Percentiles rank a stretch among this genome's conserved stretches.
These are phyloP conservation scores for Paratinospora sagittata DNA, from an alignment of 164 flowering plant genomes.

Conservation along the genomic window DNA sequence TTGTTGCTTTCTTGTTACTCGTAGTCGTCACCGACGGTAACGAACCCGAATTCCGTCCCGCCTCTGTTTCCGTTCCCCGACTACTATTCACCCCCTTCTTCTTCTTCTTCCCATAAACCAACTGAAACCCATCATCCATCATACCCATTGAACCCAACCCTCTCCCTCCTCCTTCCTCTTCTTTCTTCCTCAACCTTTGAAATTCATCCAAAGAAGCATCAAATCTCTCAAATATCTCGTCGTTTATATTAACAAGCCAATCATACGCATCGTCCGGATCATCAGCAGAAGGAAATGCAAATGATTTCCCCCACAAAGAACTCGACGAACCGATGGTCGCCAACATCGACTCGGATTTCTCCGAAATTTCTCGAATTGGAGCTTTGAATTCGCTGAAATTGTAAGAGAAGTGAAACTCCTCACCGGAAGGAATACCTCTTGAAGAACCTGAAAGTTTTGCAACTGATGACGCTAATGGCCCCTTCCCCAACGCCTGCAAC, in stretches of 20 bases:
- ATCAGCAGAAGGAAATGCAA: conserved; percentile 28
- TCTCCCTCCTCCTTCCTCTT: conserved; percentile 30
- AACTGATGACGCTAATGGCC: conserved; percentile 46
- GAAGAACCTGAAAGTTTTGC: conserved; percentile 55
- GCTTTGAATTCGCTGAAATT: conserved; percentile 68
- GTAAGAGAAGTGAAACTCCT: conserved; percentile 77
- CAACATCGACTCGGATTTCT: conserved; percentile 35
- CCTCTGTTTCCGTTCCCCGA: conserved; percentile 13
- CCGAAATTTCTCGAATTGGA: conserved; percentile 45
- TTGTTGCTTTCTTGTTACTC: conserved; percentile 33
- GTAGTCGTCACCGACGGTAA: conserved; percentile 39
- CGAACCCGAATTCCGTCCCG: conserved; percentile 13
- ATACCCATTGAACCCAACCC: conserved; percentile 10
- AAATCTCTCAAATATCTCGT: conserved; percentile 59
- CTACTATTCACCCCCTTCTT: conserved; percentile 39
- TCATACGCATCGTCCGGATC: conserved; percentile 47
- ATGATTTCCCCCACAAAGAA: conserved; percentile 26
- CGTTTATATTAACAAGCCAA: conserved; percentile 67
- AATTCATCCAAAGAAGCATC: conserved; percentile 72
- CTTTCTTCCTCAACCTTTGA: conserved; percentile 37
- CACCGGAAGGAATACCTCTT: conserved; percentile 45
- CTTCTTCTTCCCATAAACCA: conserved; percentile 75
- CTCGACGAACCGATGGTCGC: conserved; percentile 37
- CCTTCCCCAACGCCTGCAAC: conserved; percentile 24
- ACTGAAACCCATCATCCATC: conserved; percentile 63